Base-by-base conservation (phyloP, 768 basidiomycete species). In the Glaciozyma antarctica region DNA sequence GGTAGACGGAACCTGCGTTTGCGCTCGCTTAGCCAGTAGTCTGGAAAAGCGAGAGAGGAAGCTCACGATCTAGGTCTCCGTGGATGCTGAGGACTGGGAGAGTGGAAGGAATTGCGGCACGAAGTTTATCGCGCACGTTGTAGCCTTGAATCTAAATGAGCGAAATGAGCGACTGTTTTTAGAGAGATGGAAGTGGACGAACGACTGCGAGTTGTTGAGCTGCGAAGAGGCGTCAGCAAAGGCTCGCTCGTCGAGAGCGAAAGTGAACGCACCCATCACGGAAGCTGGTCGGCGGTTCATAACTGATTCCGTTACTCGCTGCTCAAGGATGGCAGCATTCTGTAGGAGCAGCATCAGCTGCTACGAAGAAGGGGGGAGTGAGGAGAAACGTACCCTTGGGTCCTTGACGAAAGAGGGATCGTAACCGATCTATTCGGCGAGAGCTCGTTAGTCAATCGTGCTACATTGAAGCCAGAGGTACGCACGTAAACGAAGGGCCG, bases 21-120 rank as follows among this genome's bases (percentile, higher is more conserved):
- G 0, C 22, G 12, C 0, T 32, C 32, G 9, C 51, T 53, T 0
- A 56, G 61, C 53, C 24, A 43, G 44, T n/a, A 9, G 12, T 1
- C 34, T 1, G 22, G 9, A 30, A 26, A 30, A 15, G 19, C 52
- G 13, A 21, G 51, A 53, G 28, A 28, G 30, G 12, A 15, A 21
- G 9, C 61, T 10, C 43, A 65, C 68, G 68, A 41, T 69, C 68
- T 32, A 62, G 53, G 5, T 61, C 57, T 22, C 68, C 68, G 58
- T 69, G 68, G 6, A 69, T 17, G 24, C 65, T 22, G 24, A 69
- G 55, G n/a, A 69, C 61, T 0, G 68, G 68, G 2, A 69, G 44
- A 0, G 64, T 41, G 15, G 61, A 22, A 0, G 68, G 68, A 5
- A 69, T 56, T 2, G 61, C 16, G 1, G 22, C 2, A 5, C 38